Conservation (phyloP, 1,139 yeast species). For the Lodderomyces elongisporus region DNA sequence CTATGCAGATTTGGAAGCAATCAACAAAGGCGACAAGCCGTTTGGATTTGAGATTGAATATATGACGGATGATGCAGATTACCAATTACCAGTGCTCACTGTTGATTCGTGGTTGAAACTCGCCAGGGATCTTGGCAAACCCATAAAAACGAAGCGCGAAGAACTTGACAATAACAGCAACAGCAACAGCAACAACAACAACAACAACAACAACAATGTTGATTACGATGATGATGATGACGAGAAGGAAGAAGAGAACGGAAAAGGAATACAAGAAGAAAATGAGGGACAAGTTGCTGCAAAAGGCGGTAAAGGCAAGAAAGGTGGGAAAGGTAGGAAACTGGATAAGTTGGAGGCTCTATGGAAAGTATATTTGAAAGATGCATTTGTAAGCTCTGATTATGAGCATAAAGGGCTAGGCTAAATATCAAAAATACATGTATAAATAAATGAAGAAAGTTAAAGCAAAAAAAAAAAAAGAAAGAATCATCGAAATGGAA, state of each 20-base stretch:
- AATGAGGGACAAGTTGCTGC: constrained; percentile 5
- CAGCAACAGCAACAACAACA: too few relatives aligned
- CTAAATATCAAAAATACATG: constrained; percentile 12
- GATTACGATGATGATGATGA: background rate
- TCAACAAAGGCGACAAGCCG: constrained; percentile 43
- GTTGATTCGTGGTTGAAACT: constrained; percentile 57
- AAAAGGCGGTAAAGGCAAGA: constrained; percentile 10
- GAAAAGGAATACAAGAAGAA: constrained; percentile 6
- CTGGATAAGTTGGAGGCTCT: constrained; percentile 22
- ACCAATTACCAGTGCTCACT: constrained; percentile 50
- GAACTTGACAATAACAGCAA: constrained; percentile 1
- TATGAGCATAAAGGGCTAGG: constrained; percentile 49
- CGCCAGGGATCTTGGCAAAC: constrained; percentile 50
- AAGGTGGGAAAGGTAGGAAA: constrained; percentile 10
- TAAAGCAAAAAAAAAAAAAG: background rate
- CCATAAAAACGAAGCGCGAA: constrained; percentile 18
- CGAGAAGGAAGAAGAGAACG: constrained; percentile 8
- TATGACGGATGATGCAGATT: constrained; percentile 55
- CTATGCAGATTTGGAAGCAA: constrained; percentile 54
- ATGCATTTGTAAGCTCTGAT: constrained; percentile 61
- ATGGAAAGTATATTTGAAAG: constrained; percentile 42
- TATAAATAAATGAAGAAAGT: background rate
- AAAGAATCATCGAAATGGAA: background rate
- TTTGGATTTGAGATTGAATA: constrained; percentile 65
- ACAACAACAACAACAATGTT: too few relatives aligned